Evolutionary conservation across 768 basidiomycete species (phyloP), one percentile per base, ranked within the genome.

Genomic region (Suillus ampliporus): DNA sequence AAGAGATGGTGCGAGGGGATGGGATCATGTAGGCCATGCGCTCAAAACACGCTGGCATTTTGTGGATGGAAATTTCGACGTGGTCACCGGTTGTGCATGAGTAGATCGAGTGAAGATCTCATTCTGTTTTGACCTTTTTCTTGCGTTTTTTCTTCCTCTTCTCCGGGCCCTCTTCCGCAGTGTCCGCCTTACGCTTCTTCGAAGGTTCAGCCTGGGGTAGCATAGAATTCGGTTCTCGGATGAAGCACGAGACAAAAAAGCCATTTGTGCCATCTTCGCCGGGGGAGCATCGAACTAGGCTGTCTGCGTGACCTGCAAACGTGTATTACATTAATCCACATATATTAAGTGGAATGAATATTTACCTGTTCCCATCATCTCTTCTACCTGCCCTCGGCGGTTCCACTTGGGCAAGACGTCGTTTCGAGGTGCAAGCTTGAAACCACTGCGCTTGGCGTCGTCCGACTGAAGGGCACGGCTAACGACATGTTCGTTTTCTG

Each of bases 171-270:
- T 50, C 31, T 9, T 69, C 37, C 61, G 68, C 57, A 68, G 68
- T 56, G 67, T 77, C 61, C 76, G 76, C 64, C 72, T 77, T 53
- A 65, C 69, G 52, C 58, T 59, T 68, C 53, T 48, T 62, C 51
- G 60, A 56, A 43, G 59, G 21, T 9, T 34, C 38, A 50, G 43
- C 17, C 53, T 43, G 61, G 44, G 38, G 4, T 8, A 21, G 35
- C 19, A 19, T 7, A 56, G 4, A 38, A 21, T 28, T 17, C 14
- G 26, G 34, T 9, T 35, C 52, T 4, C 65, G 68, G 43, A 94
- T 79, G 72, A 99, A 95, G 74, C 92, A 97, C n/a, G 93, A 89
- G 26, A 99, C 96, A 69, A 99, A 99, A 80, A 99, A 99, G 0
- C 97, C 97, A 70, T 99, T 99, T 14, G 93, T 95, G 41, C 84